Evolutionary conservation across 2,329 filamentous ascomycete species (phyloP).

Genomic region (Botrytis paeoniae): DNA sequence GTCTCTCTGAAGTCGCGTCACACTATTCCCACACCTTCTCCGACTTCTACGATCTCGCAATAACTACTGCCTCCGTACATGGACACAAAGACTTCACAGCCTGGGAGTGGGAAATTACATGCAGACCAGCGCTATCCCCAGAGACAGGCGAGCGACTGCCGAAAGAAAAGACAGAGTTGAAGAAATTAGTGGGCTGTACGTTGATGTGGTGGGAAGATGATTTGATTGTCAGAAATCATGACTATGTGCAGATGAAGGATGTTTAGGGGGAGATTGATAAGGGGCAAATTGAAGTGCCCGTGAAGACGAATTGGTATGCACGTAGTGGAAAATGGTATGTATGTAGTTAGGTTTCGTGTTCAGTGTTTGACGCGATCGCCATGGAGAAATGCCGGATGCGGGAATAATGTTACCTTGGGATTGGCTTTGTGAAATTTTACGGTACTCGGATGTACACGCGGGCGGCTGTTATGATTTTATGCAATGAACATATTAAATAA

Average conservation of each 20-base stretch:
- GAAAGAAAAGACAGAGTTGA: neutral
- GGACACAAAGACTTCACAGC: constrained; percentile 13
- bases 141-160: neutral
- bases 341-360: neutral
- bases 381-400: neutral
- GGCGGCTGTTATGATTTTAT: neutral
- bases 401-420: too few species aligned
- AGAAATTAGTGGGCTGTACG: neutral
- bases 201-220: constrained; percentile 17
- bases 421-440: neutral
- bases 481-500: neutral
- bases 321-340: neutral
- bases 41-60: neutral
- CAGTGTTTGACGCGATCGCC: neutral
- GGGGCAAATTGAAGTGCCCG: too few species aligned
- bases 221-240: constrained; percentile 6
- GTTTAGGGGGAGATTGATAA: neutral
- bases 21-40: neutral
- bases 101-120: constrained; percentile 3
- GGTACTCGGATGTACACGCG: neutral
- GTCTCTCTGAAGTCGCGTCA: neutral
- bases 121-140: neutral
- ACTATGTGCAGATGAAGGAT: constrained; percentile 11
- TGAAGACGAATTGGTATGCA: neutral
- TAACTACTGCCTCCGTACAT: constrained; percentile 1